Conservation (phyloP, 129 eudicot species). For the Tanacetum coccineum region DNA sequence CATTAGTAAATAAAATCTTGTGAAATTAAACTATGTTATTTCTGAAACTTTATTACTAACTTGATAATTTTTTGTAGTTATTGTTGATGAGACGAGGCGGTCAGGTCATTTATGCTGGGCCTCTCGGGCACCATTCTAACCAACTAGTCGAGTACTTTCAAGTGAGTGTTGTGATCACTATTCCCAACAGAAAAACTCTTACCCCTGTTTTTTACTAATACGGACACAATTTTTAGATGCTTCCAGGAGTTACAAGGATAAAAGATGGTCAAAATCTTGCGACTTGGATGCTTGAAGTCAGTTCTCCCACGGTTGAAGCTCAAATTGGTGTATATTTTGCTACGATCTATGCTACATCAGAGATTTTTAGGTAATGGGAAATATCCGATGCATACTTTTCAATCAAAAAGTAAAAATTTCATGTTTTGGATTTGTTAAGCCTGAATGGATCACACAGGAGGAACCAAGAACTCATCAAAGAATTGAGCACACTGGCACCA, state of each 20-base stretch:
- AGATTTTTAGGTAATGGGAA: conserved; percentile 37
- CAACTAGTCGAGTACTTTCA: conserved; percentile 57
- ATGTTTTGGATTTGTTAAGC: neutral
- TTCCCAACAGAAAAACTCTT: neutral
- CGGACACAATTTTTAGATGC: conserved; percentile 31
- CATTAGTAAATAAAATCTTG: neutral
- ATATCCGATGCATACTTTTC: neutral
- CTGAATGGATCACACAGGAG: conserved; percentile 30
- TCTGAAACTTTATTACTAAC: neutral
- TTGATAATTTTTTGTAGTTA: conserved; percentile 32
- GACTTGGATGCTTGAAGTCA: conserved; percentile 85
- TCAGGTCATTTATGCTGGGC: conserved; percentile 65
- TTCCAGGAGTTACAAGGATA: conserved; percentile 54
- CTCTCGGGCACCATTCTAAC: conserved; percentile 66
- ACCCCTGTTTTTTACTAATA: neutral
- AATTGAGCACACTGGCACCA: conserved; percentile 43
- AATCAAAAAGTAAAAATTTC: neutral
- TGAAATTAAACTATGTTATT: neutral
- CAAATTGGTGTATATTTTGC: conserved; percentile 63
- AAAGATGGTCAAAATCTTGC: conserved; percentile 76
- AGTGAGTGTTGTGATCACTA: conserved; percentile 38
- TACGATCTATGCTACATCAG: conserved; percentile 39
- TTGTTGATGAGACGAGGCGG: conserved; percentile 88
- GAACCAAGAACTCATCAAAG: conserved; percentile 45
- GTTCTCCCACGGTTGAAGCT: conserved; percentile 49